Conservation (phyloP, 2,329 filamentous ascomycete species). For the Fonsecaea pedrosoi region DNA sequence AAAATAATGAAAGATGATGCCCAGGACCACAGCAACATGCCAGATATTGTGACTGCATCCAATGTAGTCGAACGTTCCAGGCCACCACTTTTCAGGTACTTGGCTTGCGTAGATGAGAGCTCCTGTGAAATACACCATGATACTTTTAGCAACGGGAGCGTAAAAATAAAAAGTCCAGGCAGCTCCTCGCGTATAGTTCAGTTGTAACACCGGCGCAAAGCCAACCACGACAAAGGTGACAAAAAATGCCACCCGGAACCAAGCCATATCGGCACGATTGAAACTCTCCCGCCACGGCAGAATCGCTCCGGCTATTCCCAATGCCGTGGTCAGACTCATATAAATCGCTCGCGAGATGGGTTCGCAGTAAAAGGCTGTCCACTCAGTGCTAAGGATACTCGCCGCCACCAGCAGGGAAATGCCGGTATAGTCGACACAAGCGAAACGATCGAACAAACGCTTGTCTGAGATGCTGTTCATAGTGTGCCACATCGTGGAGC, state of each 20-base stretch:
- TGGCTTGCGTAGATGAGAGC: conserved; percentile 90
- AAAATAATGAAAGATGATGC: conserved; percentile 95
- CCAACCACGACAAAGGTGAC: conserved; percentile 85
- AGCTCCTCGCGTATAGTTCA: conserved; percentile 77
- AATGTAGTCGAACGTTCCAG: conserved; percentile 92
- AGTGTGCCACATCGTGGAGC: conserved; percentile 96
- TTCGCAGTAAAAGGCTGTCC: conserved; percentile 98
- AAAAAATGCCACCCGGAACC: conserved; percentile 91
- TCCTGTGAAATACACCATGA: conserved; percentile 83
- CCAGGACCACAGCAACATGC: conserved; percentile 92
- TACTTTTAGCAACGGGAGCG: conserved; percentile 80
- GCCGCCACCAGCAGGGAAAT: conserved; percentile 94
- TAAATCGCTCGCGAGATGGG: conserved; percentile 85
- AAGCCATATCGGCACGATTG: conserved; percentile 90
- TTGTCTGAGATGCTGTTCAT: conserved; percentile 97
- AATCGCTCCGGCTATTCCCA: conserved; percentile 86
- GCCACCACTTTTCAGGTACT: conserved; percentile 89
- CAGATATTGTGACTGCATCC: conserved; percentile 97
- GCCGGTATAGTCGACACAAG: conserved; percentile 97
- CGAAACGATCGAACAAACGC: conserved; percentile 88
- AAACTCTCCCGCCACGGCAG: conserved; percentile 96
- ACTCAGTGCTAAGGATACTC: conserved; percentile 97
- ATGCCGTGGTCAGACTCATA: conserved; percentile 77
- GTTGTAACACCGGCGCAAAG: conserved; percentile 85
- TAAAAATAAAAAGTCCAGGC: conserved; percentile 89